Percentiles rank a stretch among this genome's conserved stretches.
Evolutionary conservation across 176 grass and related monocot species (phyloP).

Genomic region (Aegilops umbellulata): DNA sequence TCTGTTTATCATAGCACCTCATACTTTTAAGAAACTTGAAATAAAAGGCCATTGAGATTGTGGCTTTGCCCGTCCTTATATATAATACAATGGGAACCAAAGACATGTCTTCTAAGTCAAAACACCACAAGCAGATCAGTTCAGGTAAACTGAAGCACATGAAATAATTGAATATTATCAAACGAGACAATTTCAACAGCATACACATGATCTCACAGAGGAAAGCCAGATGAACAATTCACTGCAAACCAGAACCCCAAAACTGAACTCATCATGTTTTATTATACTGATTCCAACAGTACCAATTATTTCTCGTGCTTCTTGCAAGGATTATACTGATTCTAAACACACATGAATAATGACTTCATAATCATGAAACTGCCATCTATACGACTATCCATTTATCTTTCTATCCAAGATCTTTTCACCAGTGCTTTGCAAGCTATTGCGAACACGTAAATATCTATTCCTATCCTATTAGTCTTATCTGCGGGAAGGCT

Average conservation of each 20-base stretch:
- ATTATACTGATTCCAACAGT: neutral
- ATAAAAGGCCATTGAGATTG: too few relatives aligned
- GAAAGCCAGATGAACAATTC: neutral
- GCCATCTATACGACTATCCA: neutral
- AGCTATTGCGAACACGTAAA: conserved; percentile 13
- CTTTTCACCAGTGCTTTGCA: conserved; percentile 5
- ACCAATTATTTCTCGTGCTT: neutral
- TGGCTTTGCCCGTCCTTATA: neutral
- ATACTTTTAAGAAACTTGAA: neutral
- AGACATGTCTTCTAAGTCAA: neutral
- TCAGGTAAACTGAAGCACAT: neutral
- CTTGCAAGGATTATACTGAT: neutral
- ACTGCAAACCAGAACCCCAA: neutral
- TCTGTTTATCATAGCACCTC: neutral
- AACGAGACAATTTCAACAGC: neutral
- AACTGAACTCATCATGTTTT: neutral
- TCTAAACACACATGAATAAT: conserved; percentile 13
- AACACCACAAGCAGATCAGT: neutral
- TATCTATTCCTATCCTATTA: neutral
- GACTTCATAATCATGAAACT: neutral
- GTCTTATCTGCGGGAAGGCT: neutral
- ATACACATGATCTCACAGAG: neutral
- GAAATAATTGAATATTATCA: neutral
- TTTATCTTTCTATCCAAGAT: conserved; percentile 10
- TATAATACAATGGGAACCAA: neutral